phyloP scores from a whole-genome alignment of 495 filamentous ascomycete species.

The Hypoxylon perforatum region DNA sequence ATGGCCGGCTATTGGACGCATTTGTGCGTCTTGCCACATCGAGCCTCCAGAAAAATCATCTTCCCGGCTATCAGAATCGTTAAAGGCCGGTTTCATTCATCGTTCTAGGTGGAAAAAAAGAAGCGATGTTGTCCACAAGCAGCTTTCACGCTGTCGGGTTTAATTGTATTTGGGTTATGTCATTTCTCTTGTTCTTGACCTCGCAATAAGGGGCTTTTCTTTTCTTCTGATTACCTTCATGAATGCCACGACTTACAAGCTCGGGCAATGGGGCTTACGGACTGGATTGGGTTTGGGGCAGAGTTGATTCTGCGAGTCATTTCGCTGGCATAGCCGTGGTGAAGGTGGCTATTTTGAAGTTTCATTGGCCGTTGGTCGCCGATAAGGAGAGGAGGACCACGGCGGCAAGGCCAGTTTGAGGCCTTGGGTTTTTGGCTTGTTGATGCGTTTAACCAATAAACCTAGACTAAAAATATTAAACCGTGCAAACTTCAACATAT shows the following conservation, averaged over 20 bases:
- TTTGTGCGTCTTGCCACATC: neutral
- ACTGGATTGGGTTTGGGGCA: conserved; percentile 24
- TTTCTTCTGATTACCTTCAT: conserved; percentile 38
- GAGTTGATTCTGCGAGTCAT: conserved; percentile 17
- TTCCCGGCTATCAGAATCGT: neutral
- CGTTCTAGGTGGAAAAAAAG: conserved; percentile 4
- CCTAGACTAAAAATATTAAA: conserved; percentile 47
- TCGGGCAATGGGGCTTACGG: conserved; percentile 36
- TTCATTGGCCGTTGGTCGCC: conserved; percentile 23
- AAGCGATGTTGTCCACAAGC: conserved; percentile 27
- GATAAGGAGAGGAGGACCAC: neutral
- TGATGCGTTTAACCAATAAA: conserved; percentile 39
- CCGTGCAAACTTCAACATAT: conserved; percentile 36
- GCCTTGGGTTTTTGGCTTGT: conserved; percentile 23
- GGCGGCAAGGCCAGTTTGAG: conserved; percentile 22
- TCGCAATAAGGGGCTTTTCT: conserved; percentile 34
- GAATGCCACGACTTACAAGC: conserved; percentile 44
- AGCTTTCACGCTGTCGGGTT: conserved; percentile 13
- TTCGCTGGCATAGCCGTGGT: conserved; percentile 23
- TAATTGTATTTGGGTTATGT: conserved; percentile 31
- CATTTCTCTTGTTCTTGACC: conserved; percentile 42
- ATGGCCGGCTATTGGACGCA: neutral
- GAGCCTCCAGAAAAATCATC: neutral
- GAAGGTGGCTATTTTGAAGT: conserved; percentile 38
- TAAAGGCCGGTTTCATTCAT: conserved; percentile 6